Percentiles rank a stretch among this genome's conserved stretches.
These are phyloP conservation scores for Balamuthia mandrillaris DNA, from an alignment of 208 protist species.

Conservation along the genomic window DNA sequence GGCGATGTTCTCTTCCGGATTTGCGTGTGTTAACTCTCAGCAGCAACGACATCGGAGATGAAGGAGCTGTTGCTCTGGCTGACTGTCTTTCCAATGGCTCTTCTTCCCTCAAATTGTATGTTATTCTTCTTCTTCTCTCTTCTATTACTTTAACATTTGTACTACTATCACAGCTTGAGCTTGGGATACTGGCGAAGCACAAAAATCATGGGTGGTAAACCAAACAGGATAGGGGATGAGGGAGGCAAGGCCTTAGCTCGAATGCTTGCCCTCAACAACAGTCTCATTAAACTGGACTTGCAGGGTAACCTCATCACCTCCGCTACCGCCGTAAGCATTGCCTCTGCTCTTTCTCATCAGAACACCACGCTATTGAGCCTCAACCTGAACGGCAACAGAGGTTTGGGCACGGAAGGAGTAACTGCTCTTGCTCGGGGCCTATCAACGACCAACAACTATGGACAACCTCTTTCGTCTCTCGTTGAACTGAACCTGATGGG, in stretches of 20 bases:
- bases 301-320: background rate
- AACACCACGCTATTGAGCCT: too few species aligned
- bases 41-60: constrained; percentile 14
- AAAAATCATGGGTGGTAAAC: background rate
- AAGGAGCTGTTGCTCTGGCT: background rate
- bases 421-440: too few species aligned
- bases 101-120: background rate
- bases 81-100: background rate
- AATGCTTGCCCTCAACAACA: background rate
- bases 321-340: background rate
- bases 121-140: background rate
- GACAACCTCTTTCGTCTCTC: too few species aligned
- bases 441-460: too few species aligned
- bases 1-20: background rate
- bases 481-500: too few species aligned
- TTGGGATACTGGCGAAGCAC: constrained; percentile 15
- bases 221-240: background rate
- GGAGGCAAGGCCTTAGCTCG: background rate
- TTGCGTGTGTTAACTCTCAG: background rate
- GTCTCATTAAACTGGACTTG: background rate
- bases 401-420: too few species aligned
- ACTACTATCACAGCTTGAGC: background rate
- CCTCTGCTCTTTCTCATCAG: too few species aligned
- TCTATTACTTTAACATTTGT: background rate
- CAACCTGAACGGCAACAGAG: too few species aligned